Evolutionary conservation across 208 protist species (phyloP), one percentile per base, ranked within the genome.

Genomic region (Leishmania gerbilli): DNA sequence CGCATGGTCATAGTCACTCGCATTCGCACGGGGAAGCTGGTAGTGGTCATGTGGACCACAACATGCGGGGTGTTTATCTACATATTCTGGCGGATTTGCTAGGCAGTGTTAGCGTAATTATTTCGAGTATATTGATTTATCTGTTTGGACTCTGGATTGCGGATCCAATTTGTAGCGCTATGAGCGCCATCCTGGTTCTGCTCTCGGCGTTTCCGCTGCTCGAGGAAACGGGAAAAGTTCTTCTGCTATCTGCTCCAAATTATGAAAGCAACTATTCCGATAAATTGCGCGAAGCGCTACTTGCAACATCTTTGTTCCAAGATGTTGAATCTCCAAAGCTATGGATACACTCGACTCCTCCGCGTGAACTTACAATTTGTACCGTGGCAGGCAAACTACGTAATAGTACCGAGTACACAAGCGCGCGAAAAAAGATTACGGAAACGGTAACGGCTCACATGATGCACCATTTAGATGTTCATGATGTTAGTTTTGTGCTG

Each of bases 1-100:
- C 84, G 31, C 87, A 93, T 78, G 84, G 86, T 21, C 87, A 95
- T 78, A 84, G 79, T 34, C 90, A 95, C 65, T 87, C 85, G 4
- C 89, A 92, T 77, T 77, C 74, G 21, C 85, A 89, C 72, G 93
- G 82, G 27, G 69, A 84, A 65, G 85, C 85, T 72, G 47, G 84
- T 55, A 56, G 84, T 53, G 75, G 77, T 64, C 60, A 84, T 65
- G 83, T 88, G 24, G 92, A 96, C 76, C 90, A 95, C 83, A 97
- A 97, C 76, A 94, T 98, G 81, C 74, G 93, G 42, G 93, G 95
- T 4, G 89, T 98, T 21, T 97, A 95, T 80, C 80, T 98, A 27
- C 96, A 98, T 82, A 96, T 98, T 85, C 68, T 98, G 3, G 94
- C 95, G 2, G 95, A 98, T 87, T 84, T 97, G 40, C 62, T 98